A percentile compares a stretch with the other conserved stretches of the same genome.
Conservation (phyloP, 345 rosid genomes). For the Zanthoxylum bungeanum region DNA sequence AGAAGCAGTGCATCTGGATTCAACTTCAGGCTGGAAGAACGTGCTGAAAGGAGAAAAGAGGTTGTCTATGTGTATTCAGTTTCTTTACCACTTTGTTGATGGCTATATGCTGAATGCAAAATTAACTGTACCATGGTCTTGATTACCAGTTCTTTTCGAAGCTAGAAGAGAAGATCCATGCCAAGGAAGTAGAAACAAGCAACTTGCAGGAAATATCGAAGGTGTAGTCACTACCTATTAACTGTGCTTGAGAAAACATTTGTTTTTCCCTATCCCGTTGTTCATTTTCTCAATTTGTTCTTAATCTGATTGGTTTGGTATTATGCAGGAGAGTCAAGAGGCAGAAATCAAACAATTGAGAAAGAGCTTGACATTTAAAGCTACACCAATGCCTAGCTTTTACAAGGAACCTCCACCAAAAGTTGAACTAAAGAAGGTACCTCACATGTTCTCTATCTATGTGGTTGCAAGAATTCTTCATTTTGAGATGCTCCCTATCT, state of each 20-base stretch:
- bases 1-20: constrained; percentile 73
- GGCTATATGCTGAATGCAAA: constrained; percentile 1
- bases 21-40: constrained; percentile 85
- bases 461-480: not conserved
- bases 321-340: constrained; percentile 78
- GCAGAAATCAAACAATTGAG: constrained; percentile 88
- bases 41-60: constrained; percentile 96
- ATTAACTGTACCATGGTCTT: constrained; percentile 7
- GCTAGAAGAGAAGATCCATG: constrained; percentile 92
- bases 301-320: constrained; percentile 12
- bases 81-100: not conserved
- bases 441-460: constrained; percentile 5
- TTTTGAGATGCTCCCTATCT: not conserved
- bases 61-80: constrained; percentile 31
- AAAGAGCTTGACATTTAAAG: constrained; percentile 91
- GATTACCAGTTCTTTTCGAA: constrained; percentile 71
- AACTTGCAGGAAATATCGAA: constrained; percentile 87
- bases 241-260: constrained; percentile 5
- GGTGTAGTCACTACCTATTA: constrained; percentile 34
- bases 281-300: not conserved
- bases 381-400: constrained; percentile 93
- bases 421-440: constrained; percentile 91
- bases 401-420: constrained; percentile 95
- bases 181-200: constrained; percentile 76
- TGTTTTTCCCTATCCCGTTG: not conserved